Percentiles rank a stretch among this genome's conserved stretches.
phyloP scores from a whole-genome alignment of 2,329 filamentous ascomycete genomes.

The Incumbomyces delicatus region DNA sequence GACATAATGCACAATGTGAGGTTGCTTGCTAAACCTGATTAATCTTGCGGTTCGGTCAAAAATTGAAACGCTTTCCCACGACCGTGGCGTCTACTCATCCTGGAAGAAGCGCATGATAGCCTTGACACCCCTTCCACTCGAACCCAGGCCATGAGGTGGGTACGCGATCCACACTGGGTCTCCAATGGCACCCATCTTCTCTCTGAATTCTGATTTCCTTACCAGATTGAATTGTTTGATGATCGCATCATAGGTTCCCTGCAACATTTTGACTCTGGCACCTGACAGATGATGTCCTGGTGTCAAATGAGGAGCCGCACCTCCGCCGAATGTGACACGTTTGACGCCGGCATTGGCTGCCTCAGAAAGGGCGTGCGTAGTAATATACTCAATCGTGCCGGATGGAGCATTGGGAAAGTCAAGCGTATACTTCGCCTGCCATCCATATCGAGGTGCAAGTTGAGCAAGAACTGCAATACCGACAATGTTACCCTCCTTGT shows the following conservation, averaged over 20 bases:
- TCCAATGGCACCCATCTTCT: conserved; percentile 77
- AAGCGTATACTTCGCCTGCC: conserved; percentile 93
- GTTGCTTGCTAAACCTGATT: no score
- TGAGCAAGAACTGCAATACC: conserved; percentile 76
- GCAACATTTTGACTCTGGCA: conserved; percentile 68
- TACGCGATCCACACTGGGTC: conserved; percentile 87
- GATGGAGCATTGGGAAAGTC: conserved; percentile 83
- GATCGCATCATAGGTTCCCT: conserved; percentile 70
- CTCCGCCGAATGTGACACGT: conserved; percentile 76
- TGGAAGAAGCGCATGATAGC: conserved; percentile 89
- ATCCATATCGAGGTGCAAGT: conserved; percentile 69
- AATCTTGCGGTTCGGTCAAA: no score
- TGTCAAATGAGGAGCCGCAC: conserved; percentile 62
- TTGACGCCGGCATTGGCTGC: conserved; percentile 50
- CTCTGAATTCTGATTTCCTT: conserved; percentile 78
- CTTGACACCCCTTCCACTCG: conserved; percentile 56
- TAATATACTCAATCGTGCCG: conserved; percentile 75
- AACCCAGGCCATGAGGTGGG: conserved; percentile 72
- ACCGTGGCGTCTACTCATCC: conserved; percentile 30
- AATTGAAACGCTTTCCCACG: no score
- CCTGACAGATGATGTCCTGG: conserved; percentile 75
- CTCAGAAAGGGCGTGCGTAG: conserved; percentile 59
- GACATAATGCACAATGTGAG: no score
- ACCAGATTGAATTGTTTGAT: conserved; percentile 73
- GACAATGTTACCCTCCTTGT: conserved; percentile 59